A percentile compares a stretch with the other conserved stretches of the same genome.
Conservation (phyloP, 2,329 filamentous ascomycete species). For the Beauveria bassiana region DNA sequence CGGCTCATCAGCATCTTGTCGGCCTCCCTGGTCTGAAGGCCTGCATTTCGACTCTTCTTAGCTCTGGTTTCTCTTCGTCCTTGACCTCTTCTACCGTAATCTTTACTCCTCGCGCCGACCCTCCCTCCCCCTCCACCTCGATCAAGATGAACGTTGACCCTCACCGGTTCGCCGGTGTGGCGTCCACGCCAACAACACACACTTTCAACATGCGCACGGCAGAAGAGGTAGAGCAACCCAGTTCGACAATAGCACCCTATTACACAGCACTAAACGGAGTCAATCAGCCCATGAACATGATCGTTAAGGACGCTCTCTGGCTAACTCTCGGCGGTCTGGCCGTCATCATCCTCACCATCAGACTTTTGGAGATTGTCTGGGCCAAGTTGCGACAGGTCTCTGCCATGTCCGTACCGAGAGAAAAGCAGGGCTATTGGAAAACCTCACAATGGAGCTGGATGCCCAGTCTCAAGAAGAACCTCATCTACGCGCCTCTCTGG, state of each 20-base stretch:
- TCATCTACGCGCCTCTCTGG: slow-evolving; percentile 54
- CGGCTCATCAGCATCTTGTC: slow-evolving; percentile 1
- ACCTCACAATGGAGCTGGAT: slow-evolving; percentile 51
- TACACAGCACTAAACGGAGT: slow-evolving; percentile 51
- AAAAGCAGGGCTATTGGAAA: slow-evolving; percentile 53
- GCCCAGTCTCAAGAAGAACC: slow-evolving; percentile 53
- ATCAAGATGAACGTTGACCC: slow-evolving; percentile 20
- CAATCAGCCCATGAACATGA: slow-evolving; percentile 48
- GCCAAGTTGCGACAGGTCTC: slow-evolving; percentile 51
- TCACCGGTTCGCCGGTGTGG: slow-evolving; percentile 23
- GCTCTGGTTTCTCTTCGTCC: neutral
- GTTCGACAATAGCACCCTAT: slow-evolving; percentile 47
- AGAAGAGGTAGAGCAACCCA: slow-evolving; percentile 24
- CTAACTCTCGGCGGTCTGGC: slow-evolving; percentile 51
- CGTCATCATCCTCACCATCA: slow-evolving; percentile 44
- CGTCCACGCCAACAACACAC: slow-evolving; percentile 23
- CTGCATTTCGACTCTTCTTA: neutral
- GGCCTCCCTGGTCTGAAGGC: slow-evolving; percentile 10
- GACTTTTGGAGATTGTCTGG: slow-evolving; percentile 46
- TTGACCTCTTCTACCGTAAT: neutral
- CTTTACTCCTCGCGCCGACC: slow-evolving; percentile 6
- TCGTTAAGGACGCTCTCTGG: slow-evolving; percentile 52
- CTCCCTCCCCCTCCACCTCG: neutral
- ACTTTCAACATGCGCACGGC: slow-evolving; percentile 19
- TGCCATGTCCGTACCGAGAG: slow-evolving; percentile 45